These are phyloP conservation scores for Polygonum maritimum DNA, from an alignment of 148 eudicot species.

Conservation along the genomic window DNA sequence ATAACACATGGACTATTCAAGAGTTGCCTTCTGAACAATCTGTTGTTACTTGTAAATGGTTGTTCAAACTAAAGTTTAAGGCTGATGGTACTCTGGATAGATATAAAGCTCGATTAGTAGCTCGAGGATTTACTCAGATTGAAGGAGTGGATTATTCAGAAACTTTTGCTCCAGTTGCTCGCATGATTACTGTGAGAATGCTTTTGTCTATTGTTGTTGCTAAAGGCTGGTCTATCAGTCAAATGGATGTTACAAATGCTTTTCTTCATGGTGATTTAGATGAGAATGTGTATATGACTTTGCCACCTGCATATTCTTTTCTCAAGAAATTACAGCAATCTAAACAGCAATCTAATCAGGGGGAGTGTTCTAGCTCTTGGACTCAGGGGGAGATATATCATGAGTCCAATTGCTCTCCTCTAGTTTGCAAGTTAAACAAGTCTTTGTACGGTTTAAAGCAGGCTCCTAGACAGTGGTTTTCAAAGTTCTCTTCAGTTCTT, in stretches of 20 bases:
- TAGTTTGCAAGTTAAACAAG: not conserved
- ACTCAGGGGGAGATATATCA: no score
- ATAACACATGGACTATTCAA: not conserved
- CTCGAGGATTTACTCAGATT: not conserved
- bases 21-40: not conserved
- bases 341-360: no score
- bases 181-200: not conserved
- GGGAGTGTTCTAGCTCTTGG: no score
- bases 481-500: not conserved
- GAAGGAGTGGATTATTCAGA: not conserved
- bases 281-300: not conserved
- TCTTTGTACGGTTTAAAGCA: not conserved
- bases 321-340: no score
- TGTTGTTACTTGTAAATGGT: not conserved
- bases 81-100: not conserved
- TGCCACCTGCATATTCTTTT: no score
- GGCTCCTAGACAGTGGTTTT: not conserved
- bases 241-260: not conserved
- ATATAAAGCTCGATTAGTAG: not conserved
- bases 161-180: not conserved
- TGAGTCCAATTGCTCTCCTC: no score
- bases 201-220: not conserved
- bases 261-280: not conserved
- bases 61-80: no score
- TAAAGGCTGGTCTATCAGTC: not conserved